Percentiles rank a stretch among this genome's conserved stretches.
phyloP scores from a whole-genome alignment of 2,329 filamentous ascomycete species.

The Calonectria hongkongensis region DNA sequence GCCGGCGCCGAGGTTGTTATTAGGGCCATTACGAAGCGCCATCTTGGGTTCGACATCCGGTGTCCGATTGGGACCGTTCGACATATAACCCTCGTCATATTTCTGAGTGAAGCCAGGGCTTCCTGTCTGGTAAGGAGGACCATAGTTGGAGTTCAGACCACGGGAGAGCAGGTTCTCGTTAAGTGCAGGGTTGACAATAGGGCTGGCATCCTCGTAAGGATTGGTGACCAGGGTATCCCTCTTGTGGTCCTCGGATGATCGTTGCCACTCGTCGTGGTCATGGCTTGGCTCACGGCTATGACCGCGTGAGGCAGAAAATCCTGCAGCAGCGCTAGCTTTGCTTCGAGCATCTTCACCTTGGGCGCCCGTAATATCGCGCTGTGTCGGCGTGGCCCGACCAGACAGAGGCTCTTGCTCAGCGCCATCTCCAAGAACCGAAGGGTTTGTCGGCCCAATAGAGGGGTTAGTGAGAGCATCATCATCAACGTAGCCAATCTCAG shows the following conservation, averaged over 20 bases:
- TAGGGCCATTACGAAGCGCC: slow-evolving; percentile 73
- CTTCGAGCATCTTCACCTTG: slow-evolving; percentile 54
- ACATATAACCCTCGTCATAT: slow-evolving; percentile 93
- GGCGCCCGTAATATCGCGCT: slow-evolving; percentile 54
- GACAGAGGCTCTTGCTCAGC: slow-evolving; percentile 77
- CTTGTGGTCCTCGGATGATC: slow-evolving; percentile 78
- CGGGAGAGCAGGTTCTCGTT: slow-evolving; percentile 69
- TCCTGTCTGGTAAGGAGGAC: slow-evolving; percentile 70
- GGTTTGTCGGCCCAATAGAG: slow-evolving; percentile 65
- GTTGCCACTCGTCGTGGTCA: slow-evolving; percentile 78
- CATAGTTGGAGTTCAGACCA: slow-evolving; percentile 63
- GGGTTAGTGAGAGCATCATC: slow-evolving; percentile 89
- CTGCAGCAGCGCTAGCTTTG: slow-evolving; percentile 66
- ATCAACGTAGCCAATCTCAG: slow-evolving; percentile 82
- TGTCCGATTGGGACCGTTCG: slow-evolving; percentile 77
- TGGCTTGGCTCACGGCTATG: slow-evolving; percentile 74
- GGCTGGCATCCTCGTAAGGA: slow-evolving; percentile 79
- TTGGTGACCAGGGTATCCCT: slow-evolving; percentile 80
- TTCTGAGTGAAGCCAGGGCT: slow-evolving; percentile 77
- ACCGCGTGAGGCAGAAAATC: slow-evolving; percentile 60
- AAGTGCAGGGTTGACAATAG: slow-evolving; percentile 73
- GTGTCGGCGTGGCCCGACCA: slow-evolving; percentile 72
- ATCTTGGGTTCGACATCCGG: slow-evolving; percentile 73
- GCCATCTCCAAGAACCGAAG: slow-evolving; percentile 80
- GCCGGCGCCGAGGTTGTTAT: slow-evolving; percentile 68